Conservation (phyloP, 345 rosid species). For the Eucalyptus marginata region DNA sequence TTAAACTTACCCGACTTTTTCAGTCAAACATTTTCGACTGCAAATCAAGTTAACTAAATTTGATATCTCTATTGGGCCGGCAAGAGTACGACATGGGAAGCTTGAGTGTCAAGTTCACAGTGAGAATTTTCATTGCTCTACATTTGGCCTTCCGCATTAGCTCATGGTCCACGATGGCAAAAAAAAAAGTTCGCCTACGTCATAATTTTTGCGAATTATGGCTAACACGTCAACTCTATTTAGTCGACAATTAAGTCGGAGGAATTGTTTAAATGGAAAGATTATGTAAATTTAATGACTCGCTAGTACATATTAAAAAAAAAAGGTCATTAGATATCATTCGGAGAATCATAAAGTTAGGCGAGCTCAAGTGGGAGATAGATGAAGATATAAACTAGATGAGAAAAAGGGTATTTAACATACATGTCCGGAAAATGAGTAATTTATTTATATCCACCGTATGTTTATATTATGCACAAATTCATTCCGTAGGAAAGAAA, state of each 20-base stretch:
- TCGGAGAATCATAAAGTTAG: no score
- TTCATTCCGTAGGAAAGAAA: neutral
- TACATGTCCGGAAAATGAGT: neutral
- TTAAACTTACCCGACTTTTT: neutral
- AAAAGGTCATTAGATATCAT: neutral
- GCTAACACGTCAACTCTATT: neutral
- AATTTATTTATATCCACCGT: neutral
- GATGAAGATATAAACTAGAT: neutral
- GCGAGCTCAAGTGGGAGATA: no score
- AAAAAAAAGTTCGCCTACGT: neutral
- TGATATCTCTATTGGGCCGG: neutral
- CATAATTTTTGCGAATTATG: neutral
- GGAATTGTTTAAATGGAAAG: neutral
- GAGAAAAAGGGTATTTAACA: neutral
- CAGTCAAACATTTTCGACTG: neutral
- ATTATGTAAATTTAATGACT: neutral
- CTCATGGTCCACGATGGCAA: neutral
- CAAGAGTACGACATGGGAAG: neutral
- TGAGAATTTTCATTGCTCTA: neutral
- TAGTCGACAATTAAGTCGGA: neutral
- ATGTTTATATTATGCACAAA: neutral
- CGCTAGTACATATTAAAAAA: no score
- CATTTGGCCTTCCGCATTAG: neutral
- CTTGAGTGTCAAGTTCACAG: neutral
- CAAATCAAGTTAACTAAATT: neutral